Percentiles rank a stretch among this genome's conserved stretches.
These are phyloP conservation scores for Russula virescens DNA, from an alignment of 768 basidiomycete genomes.

Conservation along the genomic window DNA sequence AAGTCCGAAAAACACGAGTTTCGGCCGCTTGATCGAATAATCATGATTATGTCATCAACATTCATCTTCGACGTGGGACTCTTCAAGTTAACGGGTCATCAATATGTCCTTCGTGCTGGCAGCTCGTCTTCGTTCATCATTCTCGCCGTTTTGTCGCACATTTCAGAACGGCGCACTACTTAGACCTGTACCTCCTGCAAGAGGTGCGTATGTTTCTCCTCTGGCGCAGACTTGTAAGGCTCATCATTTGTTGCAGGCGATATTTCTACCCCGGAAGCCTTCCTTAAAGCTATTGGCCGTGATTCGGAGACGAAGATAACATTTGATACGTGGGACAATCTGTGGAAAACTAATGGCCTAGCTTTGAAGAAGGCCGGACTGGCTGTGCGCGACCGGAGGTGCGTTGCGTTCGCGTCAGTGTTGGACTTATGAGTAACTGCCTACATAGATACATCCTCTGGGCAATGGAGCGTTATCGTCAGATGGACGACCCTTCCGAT, in stretches of 20 bases:
- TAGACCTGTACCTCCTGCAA: background rate
- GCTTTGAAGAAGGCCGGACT: conserved; percentile 63
- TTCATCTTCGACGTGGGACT: too few relatives aligned
- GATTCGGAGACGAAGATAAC: conserved; percentile 57
- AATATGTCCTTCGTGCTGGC: conserved; percentile 10
- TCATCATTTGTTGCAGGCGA: conserved; percentile 33
- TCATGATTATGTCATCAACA: conserved; percentile 10
- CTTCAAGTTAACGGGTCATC: too few relatives aligned
- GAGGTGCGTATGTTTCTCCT: background rate
- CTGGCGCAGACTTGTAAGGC: too few relatives aligned
- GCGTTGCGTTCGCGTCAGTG: conserved; percentile 25
- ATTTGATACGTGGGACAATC: conserved; percentile 61
- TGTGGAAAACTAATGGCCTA: conserved; percentile 57
- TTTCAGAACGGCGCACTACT: conserved; percentile 7
- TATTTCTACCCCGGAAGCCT: conserved; percentile 54
- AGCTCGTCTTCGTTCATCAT: conserved; percentile 1
- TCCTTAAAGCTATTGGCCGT: conserved; percentile 72
- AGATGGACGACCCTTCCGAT: conserved; percentile 45
- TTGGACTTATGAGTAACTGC: background rate
- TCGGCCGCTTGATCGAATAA: background rate
- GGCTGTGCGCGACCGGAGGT: conserved; percentile 66
- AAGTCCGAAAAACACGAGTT: background rate
- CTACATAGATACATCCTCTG: conserved; percentile 67
- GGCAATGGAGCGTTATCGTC: conserved; percentile 78
- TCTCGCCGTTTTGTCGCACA: conserved; percentile 8